Evolutionary conservation across 2,329 filamentous ascomycete species (phyloP), one percentile per base, ranked within the genome.

Genomic region (Pseudogymnoascus sp.): DNA sequence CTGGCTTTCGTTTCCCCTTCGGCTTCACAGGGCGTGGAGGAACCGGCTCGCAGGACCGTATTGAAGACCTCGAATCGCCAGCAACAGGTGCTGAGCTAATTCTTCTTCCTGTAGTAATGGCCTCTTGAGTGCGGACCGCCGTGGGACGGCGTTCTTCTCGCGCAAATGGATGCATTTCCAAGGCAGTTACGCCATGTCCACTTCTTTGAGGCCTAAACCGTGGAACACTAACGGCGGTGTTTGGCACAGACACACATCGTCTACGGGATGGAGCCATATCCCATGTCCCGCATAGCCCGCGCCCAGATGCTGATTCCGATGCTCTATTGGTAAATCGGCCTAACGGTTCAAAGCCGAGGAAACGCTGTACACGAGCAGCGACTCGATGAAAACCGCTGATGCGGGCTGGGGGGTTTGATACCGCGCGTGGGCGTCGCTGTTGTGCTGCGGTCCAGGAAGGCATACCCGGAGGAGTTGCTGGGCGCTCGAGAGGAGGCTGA

Each of bases 361-460:
- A 60, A 37, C 25, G 31, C 21, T 65, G 59, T 15, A 62, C 33
- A 8, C 63, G 60, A 39, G 66, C 60, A 4, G 64, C 62, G 5
- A 65, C 25, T 36, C 58, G 52, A 6, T 62, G 31, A 25, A 52
- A 5, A 13, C 52, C 36, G 21, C 37, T 45, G 21, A 60, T 61
- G 13, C 60, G 58, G 2, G 65, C 59, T 10, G 61, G 59, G 13
- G 61, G 13, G n/a, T 60, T 66, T 33, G 48, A 21, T 1, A 55
- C 48, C 13, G n/a, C 58, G 21, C 18, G 33, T 39, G 58, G 33
- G 12, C 58, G 35, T 37, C 58, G 58, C n/a, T 55, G 48, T 40
- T 72, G 71, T 33, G 68, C 64, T 36, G 64, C 67, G 1, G 69
- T 72, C 72, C 72, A 73, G 8, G 71, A 72, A 15, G 72, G 72